phyloP scores from a whole-genome alignment of 768 basidiomycete genomes.

The Russula virescens region DNA sequence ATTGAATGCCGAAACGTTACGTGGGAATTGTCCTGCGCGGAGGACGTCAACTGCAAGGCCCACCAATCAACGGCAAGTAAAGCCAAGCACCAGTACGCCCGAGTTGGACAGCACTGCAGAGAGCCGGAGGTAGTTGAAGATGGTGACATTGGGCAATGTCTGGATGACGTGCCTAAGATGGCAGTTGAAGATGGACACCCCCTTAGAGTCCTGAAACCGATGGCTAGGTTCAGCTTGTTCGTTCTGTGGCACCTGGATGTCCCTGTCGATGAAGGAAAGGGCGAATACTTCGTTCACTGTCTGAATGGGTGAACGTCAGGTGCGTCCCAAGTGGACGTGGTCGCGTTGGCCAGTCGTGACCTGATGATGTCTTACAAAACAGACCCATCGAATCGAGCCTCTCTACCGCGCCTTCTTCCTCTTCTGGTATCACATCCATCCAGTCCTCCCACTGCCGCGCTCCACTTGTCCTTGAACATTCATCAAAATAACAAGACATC shows the following conservation, averaged over 20 bases:
- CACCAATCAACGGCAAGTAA: slow-evolving; percentile 27
- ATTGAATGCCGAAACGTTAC: slow-evolving; percentile 65
- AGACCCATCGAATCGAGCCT: slow-evolving; percentile 9
- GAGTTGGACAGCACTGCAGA: slow-evolving; percentile 24
- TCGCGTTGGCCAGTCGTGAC: no score
- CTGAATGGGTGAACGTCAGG: slow-evolving; percentile 70
- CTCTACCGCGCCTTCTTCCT: no score
- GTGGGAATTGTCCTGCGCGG: slow-evolving; percentile 54
- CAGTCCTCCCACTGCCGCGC: no score
- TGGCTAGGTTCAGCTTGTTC: slow-evolving; percentile 56
- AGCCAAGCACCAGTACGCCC: slow-evolving; percentile 26
- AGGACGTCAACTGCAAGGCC: slow-evolving; percentile 21
- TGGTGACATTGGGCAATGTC: not conserved
- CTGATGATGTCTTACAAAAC: slow-evolving; percentile 3
- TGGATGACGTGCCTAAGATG: slow-evolving; percentile 23
- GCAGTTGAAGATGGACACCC: slow-evolving; percentile 25
- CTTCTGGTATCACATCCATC: no score
- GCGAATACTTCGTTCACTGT: slow-evolving; percentile 67
- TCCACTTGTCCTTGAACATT: no score
- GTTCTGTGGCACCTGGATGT: slow-evolving; percentile 74
- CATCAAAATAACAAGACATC: no score
- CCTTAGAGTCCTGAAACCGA: slow-evolving; percentile 39
- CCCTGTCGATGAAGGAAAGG: slow-evolving; percentile 58
- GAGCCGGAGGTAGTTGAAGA: slow-evolving; percentile 29
- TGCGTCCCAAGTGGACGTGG: slow-evolving; percentile 29